Conservation (phyloP, 192 early-diverging fungal species). For the Coemansia sp. region DNA sequence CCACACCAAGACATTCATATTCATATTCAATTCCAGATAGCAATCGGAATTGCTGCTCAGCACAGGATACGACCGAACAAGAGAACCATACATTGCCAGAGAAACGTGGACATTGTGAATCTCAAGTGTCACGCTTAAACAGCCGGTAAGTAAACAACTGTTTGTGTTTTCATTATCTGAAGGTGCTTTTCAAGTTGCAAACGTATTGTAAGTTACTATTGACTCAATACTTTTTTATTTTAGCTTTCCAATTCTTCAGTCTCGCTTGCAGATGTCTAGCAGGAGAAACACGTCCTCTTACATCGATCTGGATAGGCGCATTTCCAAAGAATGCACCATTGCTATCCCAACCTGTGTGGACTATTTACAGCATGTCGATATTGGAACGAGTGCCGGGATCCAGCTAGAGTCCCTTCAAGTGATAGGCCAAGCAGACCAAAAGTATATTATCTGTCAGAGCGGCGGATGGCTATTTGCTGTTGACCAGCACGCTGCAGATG, state of each 20-base stretch:
- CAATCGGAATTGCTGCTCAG: not conserved
- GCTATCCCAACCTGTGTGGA: not conserved
- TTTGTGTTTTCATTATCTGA: not conserved
- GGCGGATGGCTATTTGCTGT: conserved; percentile 36
- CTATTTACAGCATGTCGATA: not conserved
- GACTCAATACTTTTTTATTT: not conserved
- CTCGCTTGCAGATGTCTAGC: conserved; percentile 4
- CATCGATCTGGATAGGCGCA: not conserved
- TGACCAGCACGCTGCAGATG: conserved; percentile 56
- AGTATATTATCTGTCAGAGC: conserved; percentile 42
- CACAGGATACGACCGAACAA: not conserved
- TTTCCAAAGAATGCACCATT: no score
- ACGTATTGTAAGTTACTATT: not conserved
- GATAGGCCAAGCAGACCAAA: conserved; percentile 43
- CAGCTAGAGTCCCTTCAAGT: conserved; percentile 21
- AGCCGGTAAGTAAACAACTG: not conserved
- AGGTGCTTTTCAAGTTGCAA: not conserved
- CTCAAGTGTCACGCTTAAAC: not conserved
- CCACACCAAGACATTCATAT: not conserved
- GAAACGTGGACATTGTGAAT: not conserved
- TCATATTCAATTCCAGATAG: no score
- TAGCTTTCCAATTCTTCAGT: conserved; percentile 7
- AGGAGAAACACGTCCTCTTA: not conserved
- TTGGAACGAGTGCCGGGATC: not conserved
- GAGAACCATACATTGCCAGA: not conserved